A percentile compares a stretch with the other conserved stretches of the same genome.
Evolutionary conservation across 148 eudicot species (phyloP).

Genomic region (Vaccinium darrowii): DNA sequence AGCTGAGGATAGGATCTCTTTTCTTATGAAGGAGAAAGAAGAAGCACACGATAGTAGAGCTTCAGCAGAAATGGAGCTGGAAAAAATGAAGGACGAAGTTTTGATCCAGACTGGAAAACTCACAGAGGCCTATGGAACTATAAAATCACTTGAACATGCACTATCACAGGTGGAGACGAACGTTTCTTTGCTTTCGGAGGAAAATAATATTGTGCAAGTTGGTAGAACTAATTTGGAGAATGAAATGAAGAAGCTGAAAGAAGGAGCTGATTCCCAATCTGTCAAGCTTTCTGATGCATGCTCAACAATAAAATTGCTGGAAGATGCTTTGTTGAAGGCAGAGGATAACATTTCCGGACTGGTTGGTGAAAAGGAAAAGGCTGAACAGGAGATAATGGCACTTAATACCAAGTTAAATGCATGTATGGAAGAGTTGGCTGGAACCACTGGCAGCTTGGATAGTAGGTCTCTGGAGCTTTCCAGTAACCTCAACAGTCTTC

Average conservation of each 20-base stretch:
- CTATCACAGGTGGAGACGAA: constrained; percentile 52
- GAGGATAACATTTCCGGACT: constrained; percentile 49
- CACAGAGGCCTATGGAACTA: constrained; percentile 50
- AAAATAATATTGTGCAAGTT: constrained; percentile 47
- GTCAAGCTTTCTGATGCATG: constrained; percentile 54
- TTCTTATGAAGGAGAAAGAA: constrained; percentile 62
- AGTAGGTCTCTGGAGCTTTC: constrained; percentile 57
- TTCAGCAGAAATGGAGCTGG: constrained; percentile 59
- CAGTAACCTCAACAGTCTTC: constrained; percentile 56
- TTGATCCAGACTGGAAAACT: constrained; percentile 42
- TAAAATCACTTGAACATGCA: constrained; percentile 70
- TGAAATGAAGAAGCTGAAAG: constrained; percentile 59
- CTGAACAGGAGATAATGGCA: constrained; percentile 53
- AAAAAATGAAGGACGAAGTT: constrained; percentile 58
- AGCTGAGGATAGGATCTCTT: constrained; percentile 49
- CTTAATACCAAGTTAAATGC: constrained; percentile 57
- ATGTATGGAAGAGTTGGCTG: constrained; percentile 78
- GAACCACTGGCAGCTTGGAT: constrained; percentile 47
- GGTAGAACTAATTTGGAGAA: constrained; percentile 34
- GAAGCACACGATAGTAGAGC: constrained; percentile 44
- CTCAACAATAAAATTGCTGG: constrained; percentile 46
- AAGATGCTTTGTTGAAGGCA: constrained; percentile 55
- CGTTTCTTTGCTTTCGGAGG: constrained; percentile 52
- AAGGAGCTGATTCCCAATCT: constrained; percentile 54
- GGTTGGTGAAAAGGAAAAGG: constrained; percentile 48